phyloP scores from a whole-genome alignment of 2,329 filamentous ascomycete genomes.

The Dactylellina leptospora region DNA sequence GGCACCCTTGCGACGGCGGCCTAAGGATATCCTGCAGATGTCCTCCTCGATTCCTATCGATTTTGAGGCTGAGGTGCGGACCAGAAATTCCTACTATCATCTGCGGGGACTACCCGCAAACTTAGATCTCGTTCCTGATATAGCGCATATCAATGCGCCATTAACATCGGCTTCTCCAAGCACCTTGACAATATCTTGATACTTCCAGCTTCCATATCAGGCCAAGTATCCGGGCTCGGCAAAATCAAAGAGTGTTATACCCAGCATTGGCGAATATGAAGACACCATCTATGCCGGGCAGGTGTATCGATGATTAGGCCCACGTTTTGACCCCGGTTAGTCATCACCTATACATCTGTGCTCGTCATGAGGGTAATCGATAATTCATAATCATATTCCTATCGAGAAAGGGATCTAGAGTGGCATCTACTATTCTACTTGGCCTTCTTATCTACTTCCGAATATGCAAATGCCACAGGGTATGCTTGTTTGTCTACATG shows the following conservation, averaged over 20 bases:
- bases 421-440: neutral
- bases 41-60: neutral
- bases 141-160: no score
- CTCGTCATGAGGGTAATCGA: neutral
- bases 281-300: conserved; percentile 25
- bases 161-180: no score
- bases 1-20: neutral
- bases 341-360: neutral
- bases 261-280: conserved; percentile 12
- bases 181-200: no score
- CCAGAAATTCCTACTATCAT: no score
- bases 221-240: no score
- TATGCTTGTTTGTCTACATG: neutral
- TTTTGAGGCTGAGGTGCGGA: no score
- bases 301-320: conserved; percentile 3
- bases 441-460: conserved; percentile 1
- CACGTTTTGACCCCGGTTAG: neutral
- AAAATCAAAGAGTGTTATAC: conserved; percentile 14
- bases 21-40: neutral
- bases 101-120: no score
- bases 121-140: no score
- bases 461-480: neutral
- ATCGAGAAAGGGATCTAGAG: no score
- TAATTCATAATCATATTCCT: neutral
- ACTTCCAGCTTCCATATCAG: no score